phyloP scores from a whole-genome alignment of 2,329 filamentous ascomycete species.

The Orbilia javanica region DNA sequence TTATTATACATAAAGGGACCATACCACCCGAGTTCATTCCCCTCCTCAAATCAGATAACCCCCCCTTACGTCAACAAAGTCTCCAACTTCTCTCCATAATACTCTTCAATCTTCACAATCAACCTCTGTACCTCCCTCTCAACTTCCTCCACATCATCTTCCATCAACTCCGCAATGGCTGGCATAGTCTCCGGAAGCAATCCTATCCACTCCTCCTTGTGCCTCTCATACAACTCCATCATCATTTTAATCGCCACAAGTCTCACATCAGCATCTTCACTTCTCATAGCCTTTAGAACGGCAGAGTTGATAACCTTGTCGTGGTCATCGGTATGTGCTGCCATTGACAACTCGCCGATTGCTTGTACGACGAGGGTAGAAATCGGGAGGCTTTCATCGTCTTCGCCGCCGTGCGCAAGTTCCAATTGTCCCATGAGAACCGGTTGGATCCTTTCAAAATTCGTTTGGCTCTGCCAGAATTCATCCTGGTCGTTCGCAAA shows the following conservation, averaged over 20 bases:
- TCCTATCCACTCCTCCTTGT: conserved; percentile 94
- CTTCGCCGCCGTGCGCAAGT: conserved; percentile 63
- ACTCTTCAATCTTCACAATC: conserved; percentile 89
- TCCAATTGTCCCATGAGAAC: conserved; percentile 77
- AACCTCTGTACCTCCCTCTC: conserved; percentile 89
- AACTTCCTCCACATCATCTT: conserved; percentile 94
- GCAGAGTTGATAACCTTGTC: conserved; percentile 87
- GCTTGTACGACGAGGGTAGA: conserved; percentile 38
- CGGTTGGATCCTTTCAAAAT: conserved; percentile 80
- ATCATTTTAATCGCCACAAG: conserved; percentile 86
- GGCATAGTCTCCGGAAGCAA: conserved; percentile 95
- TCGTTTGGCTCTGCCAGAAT: conserved; percentile 93
- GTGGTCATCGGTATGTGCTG: conserved; percentile 86
- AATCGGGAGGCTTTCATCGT: conserved; percentile 67
- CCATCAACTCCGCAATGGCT: conserved; percentile 92
- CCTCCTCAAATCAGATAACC: not conserved
- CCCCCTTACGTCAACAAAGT: conserved; percentile 83
- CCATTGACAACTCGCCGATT: conserved; percentile 72
- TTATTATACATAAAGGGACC: not conserved
- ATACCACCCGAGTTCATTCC: not conserved
- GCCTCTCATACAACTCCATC: conserved; percentile 79
- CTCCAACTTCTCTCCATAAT: conserved; percentile 90
- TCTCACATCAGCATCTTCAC: conserved; percentile 76
- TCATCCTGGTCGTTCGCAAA: conserved; percentile 93
- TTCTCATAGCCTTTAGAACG: conserved; percentile 82